Conservation (phyloP, 305 asterid species). For the Fraxinus paxiana region DNA sequence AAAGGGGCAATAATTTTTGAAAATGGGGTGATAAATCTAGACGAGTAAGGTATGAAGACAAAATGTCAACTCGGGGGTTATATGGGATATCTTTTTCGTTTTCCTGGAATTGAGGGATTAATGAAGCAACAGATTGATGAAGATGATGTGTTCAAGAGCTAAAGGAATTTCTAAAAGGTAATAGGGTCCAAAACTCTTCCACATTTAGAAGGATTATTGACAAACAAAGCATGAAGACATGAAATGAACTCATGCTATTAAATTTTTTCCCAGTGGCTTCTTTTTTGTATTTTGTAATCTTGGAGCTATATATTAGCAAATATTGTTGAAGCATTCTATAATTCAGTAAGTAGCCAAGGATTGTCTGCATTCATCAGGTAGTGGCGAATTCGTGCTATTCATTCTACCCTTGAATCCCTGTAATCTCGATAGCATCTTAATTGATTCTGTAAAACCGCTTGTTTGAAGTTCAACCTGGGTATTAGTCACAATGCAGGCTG, state of each 20-base stretch:
- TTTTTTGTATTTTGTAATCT: neutral
- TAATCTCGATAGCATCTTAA: neutral
- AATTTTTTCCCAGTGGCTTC: neutral
- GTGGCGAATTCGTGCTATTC: neutral
- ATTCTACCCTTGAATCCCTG: neutral
- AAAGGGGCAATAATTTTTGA: neutral
- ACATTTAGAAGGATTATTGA: neutral
- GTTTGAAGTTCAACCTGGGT: neutral
- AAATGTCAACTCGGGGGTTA: slow-evolving; percentile 1
- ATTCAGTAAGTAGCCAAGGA: neutral
- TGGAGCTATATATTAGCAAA: neutral
- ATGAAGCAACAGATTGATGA: neutral
- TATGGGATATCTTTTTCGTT: neutral
- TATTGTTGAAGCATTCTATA: neutral
- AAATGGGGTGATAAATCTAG: neutral
- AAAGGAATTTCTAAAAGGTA: neutral
- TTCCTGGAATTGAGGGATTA: slow-evolving; percentile 9
- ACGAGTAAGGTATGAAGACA: neutral
- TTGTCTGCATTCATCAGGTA: neutral
- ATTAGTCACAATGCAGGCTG: neutral
- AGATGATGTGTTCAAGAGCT: neutral
- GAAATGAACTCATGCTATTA: neutral
- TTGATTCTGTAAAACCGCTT: neutral
- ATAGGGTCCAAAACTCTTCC: neutral
- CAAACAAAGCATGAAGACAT: neutral